Conservation (phyloP, 2,329 filamentous ascomycete genomes). For the Alternaria brassicicola region DNA sequence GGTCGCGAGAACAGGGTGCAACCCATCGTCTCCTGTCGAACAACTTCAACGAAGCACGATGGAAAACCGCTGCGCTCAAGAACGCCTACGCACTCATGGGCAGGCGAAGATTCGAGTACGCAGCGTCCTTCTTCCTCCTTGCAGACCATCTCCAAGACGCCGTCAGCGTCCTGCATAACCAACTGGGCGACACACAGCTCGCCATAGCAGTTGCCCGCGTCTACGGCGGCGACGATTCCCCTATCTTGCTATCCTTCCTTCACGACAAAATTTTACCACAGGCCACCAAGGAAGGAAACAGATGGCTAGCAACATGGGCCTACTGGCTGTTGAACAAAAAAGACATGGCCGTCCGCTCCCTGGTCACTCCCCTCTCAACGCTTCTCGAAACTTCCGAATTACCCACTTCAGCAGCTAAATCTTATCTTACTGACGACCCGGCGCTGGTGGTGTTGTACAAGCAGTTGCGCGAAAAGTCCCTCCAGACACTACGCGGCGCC, state of each 20-base stretch:
- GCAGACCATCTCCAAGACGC: constrained; percentile 85
- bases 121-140: constrained; percentile 92
- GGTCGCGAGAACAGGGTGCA: constrained; percentile 82
- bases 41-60: constrained; percentile 85
- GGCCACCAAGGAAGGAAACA: constrained; percentile 80
- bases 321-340: constrained; percentile 87
- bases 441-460: constrained; percentile 86
- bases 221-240: constrained; percentile 83
- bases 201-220: constrained; percentile 87
- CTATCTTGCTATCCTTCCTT: constrained; percentile 74
- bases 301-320: constrained; percentile 94
- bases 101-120: constrained; percentile 90
- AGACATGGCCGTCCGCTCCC: constrained; percentile 81
- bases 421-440: constrained; percentile 89
- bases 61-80: constrained; percentile 88
- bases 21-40: constrained; percentile 85
- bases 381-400: constrained; percentile 72
- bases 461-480: constrained; percentile 78
- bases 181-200: constrained; percentile 86
- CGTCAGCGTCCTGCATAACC: constrained; percentile 82
- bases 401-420: constrained; percentile 73
- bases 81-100: constrained; percentile 96
- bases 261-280: constrained; percentile 78
- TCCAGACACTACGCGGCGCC: constrained; percentile 85
- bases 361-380: constrained; percentile 80